Conservation (phyloP, 1,284 basidiomycete species). For the Sporisorium sorghi region DNA sequence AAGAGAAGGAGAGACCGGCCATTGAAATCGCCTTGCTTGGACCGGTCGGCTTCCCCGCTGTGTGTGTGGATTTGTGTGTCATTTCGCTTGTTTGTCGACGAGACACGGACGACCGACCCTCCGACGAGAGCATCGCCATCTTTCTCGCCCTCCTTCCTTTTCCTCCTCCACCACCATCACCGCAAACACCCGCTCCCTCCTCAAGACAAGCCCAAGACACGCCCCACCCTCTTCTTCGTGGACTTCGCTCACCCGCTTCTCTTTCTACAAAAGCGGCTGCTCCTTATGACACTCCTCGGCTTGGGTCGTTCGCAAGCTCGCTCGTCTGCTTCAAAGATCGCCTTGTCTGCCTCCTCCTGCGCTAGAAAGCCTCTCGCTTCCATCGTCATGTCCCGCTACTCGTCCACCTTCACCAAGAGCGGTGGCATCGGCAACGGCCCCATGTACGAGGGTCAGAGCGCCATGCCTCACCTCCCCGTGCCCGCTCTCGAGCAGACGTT, state of each 20-base stretch:
- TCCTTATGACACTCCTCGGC: slow-evolving; percentile 46
- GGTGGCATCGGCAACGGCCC: slow-evolving; percentile 50
- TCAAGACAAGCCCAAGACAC: background rate
- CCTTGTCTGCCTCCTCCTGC: slow-evolving; percentile 10
- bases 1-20: slow-evolving; percentile 2
- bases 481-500: slow-evolving; percentile 65
- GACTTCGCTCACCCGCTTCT: background rate
- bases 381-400: slow-evolving; percentile 44
- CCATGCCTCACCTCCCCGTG: slow-evolving; percentile 66
- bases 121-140: no score
- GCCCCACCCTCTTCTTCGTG: background rate
- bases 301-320: slow-evolving; percentile 45
- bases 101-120: background rate
- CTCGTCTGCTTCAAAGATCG: slow-evolving; percentile 40
- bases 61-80: slow-evolving; percentile 9
- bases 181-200: background rate
- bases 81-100: background rate
- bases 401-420: slow-evolving; percentile 36
- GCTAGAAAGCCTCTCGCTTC: slow-evolving; percentile 12
- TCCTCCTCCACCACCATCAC: background rate
- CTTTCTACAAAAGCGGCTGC: slow-evolving; percentile 16
- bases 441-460: slow-evolving; percentile 61
- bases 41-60: slow-evolving; percentile 15
- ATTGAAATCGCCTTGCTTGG: background rate
- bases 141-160: background rate